These are phyloP conservation scores for Hyphopichia pseudoburtonii DNA, from an alignment of 1,139 yeast genomes.

Conservation along the genomic window DNA sequence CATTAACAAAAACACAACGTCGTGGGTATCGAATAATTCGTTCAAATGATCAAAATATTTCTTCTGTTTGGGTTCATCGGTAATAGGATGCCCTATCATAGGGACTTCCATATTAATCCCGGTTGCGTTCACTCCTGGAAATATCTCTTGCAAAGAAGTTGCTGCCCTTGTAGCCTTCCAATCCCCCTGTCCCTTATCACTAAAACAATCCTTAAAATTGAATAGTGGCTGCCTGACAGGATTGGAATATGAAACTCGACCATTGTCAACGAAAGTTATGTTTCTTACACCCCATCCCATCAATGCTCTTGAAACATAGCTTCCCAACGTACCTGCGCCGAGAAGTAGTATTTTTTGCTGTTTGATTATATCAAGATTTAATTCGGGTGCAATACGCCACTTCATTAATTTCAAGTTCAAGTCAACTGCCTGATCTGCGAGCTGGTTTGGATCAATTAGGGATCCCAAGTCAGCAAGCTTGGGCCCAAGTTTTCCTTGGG, in stretches of 20 bases:
- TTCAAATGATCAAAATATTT: slow-evolving; percentile 53
- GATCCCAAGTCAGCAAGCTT: slow-evolving; percentile 80
- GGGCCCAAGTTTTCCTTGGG: slow-evolving; percentile 72
- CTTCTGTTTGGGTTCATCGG: slow-evolving; percentile 50
- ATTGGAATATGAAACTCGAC: slow-evolving; percentile 84
- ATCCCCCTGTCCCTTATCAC: slow-evolving; percentile 58
- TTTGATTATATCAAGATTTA: slow-evolving; percentile 66
- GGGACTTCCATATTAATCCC: slow-evolving; percentile 79
- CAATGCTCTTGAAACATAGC: slow-evolving; percentile 81
- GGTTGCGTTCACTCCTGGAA: slow-evolving; percentile 67
- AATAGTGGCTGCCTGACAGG: slow-evolving; percentile 94
- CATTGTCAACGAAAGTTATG: slow-evolving; percentile 87
- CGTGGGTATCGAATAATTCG: slow-evolving; percentile 63
- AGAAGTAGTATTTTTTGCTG: slow-evolving; percentile 65
- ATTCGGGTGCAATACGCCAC: slow-evolving; percentile 89
- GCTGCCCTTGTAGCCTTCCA: slow-evolving; percentile 81
- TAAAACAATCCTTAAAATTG: slow-evolving; percentile 69
- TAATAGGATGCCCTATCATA: slow-evolving; percentile 90
- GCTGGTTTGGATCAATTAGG: slow-evolving; percentile 71
- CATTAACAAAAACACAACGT: slow-evolving; percentile 76
- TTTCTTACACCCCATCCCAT: slow-evolving; percentile 92
- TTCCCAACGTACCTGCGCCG: slow-evolving; percentile 98
- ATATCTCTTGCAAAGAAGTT: slow-evolving; percentile 62
- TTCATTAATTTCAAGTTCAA: slow-evolving; percentile 89
- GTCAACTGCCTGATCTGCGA: slow-evolving; percentile 91